phyloP scores from a whole-genome alignment of 202 grass and related monocot species.

The Hordeum pubiflorum region DNA sequence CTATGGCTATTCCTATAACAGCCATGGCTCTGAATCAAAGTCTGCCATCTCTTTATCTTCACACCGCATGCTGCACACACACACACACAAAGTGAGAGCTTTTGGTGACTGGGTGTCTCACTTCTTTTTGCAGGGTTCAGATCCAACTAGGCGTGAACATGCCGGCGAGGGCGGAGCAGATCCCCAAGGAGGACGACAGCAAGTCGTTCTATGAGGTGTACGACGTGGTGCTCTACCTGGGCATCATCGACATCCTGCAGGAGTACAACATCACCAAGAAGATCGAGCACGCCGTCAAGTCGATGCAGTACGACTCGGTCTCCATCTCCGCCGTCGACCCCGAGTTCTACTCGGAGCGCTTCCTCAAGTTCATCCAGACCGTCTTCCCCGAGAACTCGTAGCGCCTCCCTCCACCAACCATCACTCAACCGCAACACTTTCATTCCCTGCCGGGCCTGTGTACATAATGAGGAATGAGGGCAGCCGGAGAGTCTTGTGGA shows the following conservation, averaged over 20 bases:
- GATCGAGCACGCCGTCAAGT: conserved; percentile 89
- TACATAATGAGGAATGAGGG: background rate
- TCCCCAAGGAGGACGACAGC: conserved; percentile 39
- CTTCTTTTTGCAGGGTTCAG: conserved; percentile 55
- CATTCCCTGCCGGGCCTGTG: background rate
- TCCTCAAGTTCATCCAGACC: conserved; percentile 77
- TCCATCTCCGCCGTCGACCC: conserved; percentile 84
- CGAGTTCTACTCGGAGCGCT: conserved; percentile 66
- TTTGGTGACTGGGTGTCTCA: background rate
- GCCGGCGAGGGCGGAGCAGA: conserved; percentile 81
- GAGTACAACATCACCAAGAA: conserved; percentile 91
- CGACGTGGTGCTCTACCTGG: conserved; percentile 89
- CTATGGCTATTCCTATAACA: background rate
- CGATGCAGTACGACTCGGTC: conserved; percentile 72
- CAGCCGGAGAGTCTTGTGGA: background rate
- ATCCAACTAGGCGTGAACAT: conserved; percentile 94
- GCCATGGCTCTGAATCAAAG: background rate
- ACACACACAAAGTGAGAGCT: background rate
- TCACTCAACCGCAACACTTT: background rate
- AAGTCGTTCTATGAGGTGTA: conserved; percentile 64
- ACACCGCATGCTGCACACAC: background rate
- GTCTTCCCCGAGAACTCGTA: conserved; percentile 82
- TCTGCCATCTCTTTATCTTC: background rate
- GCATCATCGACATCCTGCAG: conserved; percentile 96
- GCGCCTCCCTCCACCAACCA: background rate